Evolutionary conservation across 805 yeast species (phyloP), one percentile per base, ranked within the genome.

Genomic region (Sporopachydermia quercuum): DNA sequence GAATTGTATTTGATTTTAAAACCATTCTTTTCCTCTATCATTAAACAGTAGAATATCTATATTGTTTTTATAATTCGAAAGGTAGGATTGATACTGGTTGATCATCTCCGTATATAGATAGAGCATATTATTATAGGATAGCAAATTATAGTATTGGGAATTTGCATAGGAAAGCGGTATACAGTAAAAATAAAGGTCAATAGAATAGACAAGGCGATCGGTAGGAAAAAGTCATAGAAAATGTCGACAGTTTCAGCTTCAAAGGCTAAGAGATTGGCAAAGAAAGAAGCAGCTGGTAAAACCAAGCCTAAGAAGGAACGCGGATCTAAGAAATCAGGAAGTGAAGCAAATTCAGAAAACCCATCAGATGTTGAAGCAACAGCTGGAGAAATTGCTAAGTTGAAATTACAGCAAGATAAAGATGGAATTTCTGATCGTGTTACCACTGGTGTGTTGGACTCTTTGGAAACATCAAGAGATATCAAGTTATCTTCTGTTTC

Each of bases 181-280:
- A n/a, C n/a, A n/a, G n/a, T n/a, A n/a, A n/a, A n/a, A n/a, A n/a
- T n/a, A n/a, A n/a, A n/a, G n/a, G n/a, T n/a, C n/a, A n/a, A n/a
- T n/a, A n/a, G n/a, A n/a, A n/a, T n/a, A n/a, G n/a, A n/a, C n/a
- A n/a, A n/a, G n/a, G n/a, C n/a, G n/a, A n/a, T n/a, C n/a, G n/a
- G n/a, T n/a, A n/a, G n/a, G n/a, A n/a, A n/a, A n/a, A n/a, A n/a
- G n/a, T n/a, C n/a, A n/a, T n/a, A n/a, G n/a, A 23, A 8, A 8
- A 23, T 23, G 30, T 11, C 19, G 18, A 44, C 40, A 43, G 72
- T 77, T 49, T 89, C 97, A 42, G 77, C 96, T 49, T 86, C 96
- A 15, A 89, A 89, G 63, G 97, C 97, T 47, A 91, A 89, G 69
- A 84, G 98, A 78, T 96, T 89, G 49, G 95, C 94, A 49, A 89